Conservation (phyloP, 108 stramenopile genomes). For the Cyclotella kingstonii region DNA sequence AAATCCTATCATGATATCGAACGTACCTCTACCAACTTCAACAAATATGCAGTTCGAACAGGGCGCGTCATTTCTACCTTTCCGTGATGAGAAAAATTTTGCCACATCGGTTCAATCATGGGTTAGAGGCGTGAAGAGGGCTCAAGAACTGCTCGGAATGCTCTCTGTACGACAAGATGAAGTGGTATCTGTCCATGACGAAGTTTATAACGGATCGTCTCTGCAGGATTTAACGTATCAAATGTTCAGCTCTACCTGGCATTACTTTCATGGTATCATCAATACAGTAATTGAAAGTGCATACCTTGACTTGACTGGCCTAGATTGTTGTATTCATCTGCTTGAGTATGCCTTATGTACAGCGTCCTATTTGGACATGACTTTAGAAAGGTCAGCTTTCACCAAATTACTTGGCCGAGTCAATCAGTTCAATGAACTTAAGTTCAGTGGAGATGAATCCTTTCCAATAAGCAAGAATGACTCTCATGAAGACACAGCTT, state of each 20-base stretch:
- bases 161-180: constrained; percentile 58
- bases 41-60: constrained; percentile 12
- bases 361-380: constrained; percentile 81
- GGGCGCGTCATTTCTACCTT: constrained; percentile 25
- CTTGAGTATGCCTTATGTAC: constrained; percentile 76
- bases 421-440: constrained; percentile 58
- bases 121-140: constrained; percentile 59
- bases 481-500: not conserved
- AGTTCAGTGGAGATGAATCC: constrained; percentile 21
- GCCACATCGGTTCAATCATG: constrained; percentile 41
- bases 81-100: constrained; percentile 31
- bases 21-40: constrained; percentile 2
- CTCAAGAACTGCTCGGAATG: constrained; percentile 75
- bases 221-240: constrained; percentile 48
- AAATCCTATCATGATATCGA: constrained; percentile 56
- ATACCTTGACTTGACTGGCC: constrained; percentile 66
- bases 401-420: constrained; percentile 69
- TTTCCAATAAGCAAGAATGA: not conserved
- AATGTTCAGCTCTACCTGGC: constrained; percentile 62
- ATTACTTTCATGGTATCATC: constrained; percentile 75
- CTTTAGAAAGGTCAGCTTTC: constrained; percentile 68
- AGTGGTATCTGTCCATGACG: constrained; percentile 51
- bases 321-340: constrained; percentile 66
- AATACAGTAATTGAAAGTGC: constrained; percentile 68
- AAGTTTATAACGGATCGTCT: constrained; percentile 14